These are phyloP conservation scores for Saururus chinensis DNA, from an alignment of 164 flowering plant genomes.

Conservation along the genomic window DNA sequence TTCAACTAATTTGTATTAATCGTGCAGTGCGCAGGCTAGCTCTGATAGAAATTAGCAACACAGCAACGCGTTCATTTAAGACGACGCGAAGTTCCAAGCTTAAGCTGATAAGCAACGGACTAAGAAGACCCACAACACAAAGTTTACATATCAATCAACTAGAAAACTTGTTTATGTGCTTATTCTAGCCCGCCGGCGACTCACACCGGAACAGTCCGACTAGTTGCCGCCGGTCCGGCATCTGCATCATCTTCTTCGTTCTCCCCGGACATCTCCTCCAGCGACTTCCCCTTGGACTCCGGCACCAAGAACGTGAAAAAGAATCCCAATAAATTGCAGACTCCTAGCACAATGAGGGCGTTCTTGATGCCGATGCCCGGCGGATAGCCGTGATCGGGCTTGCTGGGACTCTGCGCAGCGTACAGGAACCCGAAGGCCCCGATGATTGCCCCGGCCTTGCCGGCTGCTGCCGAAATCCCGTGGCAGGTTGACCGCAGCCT, in stretches of 20 bases:
- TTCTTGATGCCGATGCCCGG: constrained; percentile 35
- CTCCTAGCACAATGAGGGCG: constrained; percentile 25
- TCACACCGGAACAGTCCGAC: not conserved
- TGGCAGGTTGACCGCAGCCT: constrained; percentile 34
- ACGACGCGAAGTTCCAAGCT: too few species aligned
- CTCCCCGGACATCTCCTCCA: constrained; percentile 34
- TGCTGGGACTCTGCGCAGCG: constrained; percentile 11
- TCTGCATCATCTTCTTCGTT: constrained; percentile 1
- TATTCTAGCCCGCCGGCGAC: too few species aligned
- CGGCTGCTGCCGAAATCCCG: constrained; percentile 35
- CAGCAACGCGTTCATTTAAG: too few species aligned
- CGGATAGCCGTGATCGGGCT: constrained; percentile 28
- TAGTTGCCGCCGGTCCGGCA: not conserved
- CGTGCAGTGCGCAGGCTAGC: too few species aligned
- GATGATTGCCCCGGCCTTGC: constrained; percentile 35
- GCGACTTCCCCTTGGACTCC: constrained; percentile 32
- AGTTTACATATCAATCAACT: too few species aligned
- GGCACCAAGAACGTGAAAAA: constrained; percentile 31
- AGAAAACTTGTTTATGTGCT: too few species aligned
- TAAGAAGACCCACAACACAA: too few species aligned
- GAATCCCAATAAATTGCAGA: constrained; percentile 19
- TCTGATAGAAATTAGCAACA: too few species aligned
- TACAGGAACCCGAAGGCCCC: constrained; percentile 37
- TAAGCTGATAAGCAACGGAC: too few species aligned
- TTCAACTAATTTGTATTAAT: too few species aligned